Evolutionary conservation across 768 basidiomycete species (phyloP), one percentile per base, ranked within the genome.

Genomic region (Hysterangium stoloniferum): DNA sequence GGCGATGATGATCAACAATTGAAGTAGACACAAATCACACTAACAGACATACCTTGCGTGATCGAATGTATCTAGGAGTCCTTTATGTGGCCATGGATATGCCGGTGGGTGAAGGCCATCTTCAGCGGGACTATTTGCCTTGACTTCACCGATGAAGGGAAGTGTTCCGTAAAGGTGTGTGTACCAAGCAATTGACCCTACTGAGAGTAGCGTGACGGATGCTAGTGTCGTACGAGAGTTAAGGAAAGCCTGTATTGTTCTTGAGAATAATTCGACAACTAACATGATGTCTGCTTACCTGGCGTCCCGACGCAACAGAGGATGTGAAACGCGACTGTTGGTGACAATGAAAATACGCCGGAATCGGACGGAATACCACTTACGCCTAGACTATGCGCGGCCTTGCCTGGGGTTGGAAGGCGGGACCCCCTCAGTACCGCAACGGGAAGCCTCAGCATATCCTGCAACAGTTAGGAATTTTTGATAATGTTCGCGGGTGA

Each of bases 131-230:
- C 86, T 84, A 69, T 87, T 92, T 41, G 96, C 96, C 64, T 90
- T 89, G 5, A 85, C 95, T 69, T 96, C 84, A 53, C 86, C 82
- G 58, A 98, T 62, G 71, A 98, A 91, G 28, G 93, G 90, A 51
- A 93, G 73, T 27, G 78, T 72, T 56, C 94, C 96, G 67, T 93
- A 98, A 52, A 93, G 78, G 66, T 93, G 86, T 60, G 89, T 84
- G 75, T 99, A 99, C 91, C 91, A 96, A 49, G 90, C 91, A 66
- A 96, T 79, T 41, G 95, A 85, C 55, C 96, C 96, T 55, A 71
- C 86, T 41, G 93, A 79, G 64, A 88, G 67, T 52, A 84, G 71
- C 43, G 88, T 80, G 54, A 82, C 80, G 41, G 92, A 82, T 50
- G 80, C 78, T 55, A 90, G 77, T 22, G 86, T 77, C 52, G 80